Evolutionary conservation across 345 rosid species (phyloP).

Genomic region (Syzygium aromaticum): DNA sequence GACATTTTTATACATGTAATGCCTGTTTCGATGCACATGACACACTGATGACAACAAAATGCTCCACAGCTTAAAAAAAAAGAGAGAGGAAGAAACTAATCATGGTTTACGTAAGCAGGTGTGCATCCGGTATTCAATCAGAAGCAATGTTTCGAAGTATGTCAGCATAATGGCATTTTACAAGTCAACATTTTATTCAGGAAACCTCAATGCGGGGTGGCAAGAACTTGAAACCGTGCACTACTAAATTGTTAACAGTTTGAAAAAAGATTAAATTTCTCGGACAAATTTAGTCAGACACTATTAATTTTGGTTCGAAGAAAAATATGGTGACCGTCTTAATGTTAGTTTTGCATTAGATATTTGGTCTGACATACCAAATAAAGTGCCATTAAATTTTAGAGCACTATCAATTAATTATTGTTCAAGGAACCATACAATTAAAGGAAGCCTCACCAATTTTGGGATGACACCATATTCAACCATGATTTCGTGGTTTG

Average conservation of each 20-base stretch:
- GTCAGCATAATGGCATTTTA: not conserved
- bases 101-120: not conserved
- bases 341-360: not conserved
- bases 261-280: not conserved
- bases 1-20: not conserved
- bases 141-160: not conserved
- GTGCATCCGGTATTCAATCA: not conserved
- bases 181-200: not conserved
- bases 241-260: not conserved
- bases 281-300: not conserved
- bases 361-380: not conserved
- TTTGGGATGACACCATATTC: conserved; percentile 76
- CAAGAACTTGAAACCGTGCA: not conserved
- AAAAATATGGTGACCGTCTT: not conserved
- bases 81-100: not conserved
- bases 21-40: not conserved
- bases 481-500: conserved; percentile 53
- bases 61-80: not conserved
- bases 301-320: not conserved
- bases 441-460: conserved; percentile 32
- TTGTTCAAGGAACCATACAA: not conserved
- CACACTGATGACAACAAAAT: not conserved
- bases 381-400: not conserved
- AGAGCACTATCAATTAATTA: not conserved
- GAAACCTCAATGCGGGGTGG: not conserved